Evolutionary conservation across 352 stramenopile species (phyloP), one percentile per base, ranked within the genome.

Genomic region (Vaucheria bursata): DNA sequence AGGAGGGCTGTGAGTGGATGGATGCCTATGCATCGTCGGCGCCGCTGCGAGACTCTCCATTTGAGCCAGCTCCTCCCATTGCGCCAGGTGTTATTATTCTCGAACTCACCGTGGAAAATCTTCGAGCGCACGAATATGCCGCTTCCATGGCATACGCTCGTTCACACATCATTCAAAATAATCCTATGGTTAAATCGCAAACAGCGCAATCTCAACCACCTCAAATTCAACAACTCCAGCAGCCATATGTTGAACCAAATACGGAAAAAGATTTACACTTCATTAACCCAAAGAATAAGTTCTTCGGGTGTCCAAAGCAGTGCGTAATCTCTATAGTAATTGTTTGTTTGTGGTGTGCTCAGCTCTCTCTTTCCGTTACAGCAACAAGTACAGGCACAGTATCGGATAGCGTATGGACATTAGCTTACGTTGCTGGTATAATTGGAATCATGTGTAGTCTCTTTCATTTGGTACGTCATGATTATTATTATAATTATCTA

Each of bases 1-100:
- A 68, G 8, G 53, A 68, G 53, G 53, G 53, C 2, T 68, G 53
- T 2, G 2, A 68, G 8, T 68, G 53, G 53, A 68, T 68, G 53
- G 53, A 68, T 31, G 2, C 7, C 2, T 34, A 68, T 7, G 2
- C 53, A 2, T 2, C 2, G 2, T 2, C 2, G 2, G 8, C 53
- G 2, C 8, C 53, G 34, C 7, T 7, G 31, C 2, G 8, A 34
- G 53, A 68, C 53, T 68, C 53, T 2, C 53, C 53, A 7, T 68
- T 68, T 34, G 53, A 68, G 53, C 53, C 8, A 2, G 53, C 53
- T 8, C 53, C 53, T 2, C 53, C 53, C 2, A 7, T 7, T 8
- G 31, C 53, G 8, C 53, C 53, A 8, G 53, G 53, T 34, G 53
- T 68, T 2, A 68, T 8, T 2, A 2, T 68, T 31, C 8, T 68